Conservation (phyloP, 2,329 filamentous ascomycete genomes). For the Simplicillium sp. region DNA sequence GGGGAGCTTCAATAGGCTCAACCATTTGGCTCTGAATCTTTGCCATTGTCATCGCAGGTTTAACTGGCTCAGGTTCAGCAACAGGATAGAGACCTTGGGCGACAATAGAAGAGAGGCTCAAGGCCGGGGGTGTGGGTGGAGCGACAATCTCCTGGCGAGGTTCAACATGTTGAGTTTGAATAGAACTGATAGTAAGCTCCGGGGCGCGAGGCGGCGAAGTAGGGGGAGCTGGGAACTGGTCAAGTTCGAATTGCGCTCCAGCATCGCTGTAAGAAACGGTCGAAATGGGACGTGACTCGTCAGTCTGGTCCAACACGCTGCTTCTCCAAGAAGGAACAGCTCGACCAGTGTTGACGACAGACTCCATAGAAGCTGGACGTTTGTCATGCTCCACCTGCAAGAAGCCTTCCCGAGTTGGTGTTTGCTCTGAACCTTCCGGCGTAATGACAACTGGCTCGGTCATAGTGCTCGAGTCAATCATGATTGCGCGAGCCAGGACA, state of each 20-base stretch:
- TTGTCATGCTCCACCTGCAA: conserved; percentile 11
- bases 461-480: conserved; percentile 53
- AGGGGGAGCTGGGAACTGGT: conserved; percentile 45
- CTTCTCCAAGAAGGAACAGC: conserved; percentile 15
- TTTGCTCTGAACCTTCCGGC: conserved; percentile 13
- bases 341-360: conserved; percentile 23
- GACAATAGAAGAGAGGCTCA: conserved; percentile 17
- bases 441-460: conserved; percentile 40
- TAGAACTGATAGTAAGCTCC: conserved; percentile 31
- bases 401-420: too few relatives aligned
- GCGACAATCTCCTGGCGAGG: conserved; percentile 19
- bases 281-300: conserved; percentile 33
- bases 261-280: conserved; percentile 42
- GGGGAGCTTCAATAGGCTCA: conserved; percentile 16
- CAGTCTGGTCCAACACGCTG: conserved; percentile 13
- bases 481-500: conserved; percentile 38
- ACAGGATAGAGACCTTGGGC: conserved; percentile 18
- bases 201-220: conserved; percentile 24
- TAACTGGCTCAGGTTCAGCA: conserved; percentile 12
- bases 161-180: conserved; percentile 34
- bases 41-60: conserved; percentile 15
- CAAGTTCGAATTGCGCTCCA: conserved; percentile 42
- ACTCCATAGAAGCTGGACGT: conserved; percentile 32
- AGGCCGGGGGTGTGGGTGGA: conserved; percentile 10
- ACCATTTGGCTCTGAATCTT: conserved; percentile 16